Evolutionary conservation across 441 rosid species (phyloP).

Genomic region (Gossypium davidsonii): DNA sequence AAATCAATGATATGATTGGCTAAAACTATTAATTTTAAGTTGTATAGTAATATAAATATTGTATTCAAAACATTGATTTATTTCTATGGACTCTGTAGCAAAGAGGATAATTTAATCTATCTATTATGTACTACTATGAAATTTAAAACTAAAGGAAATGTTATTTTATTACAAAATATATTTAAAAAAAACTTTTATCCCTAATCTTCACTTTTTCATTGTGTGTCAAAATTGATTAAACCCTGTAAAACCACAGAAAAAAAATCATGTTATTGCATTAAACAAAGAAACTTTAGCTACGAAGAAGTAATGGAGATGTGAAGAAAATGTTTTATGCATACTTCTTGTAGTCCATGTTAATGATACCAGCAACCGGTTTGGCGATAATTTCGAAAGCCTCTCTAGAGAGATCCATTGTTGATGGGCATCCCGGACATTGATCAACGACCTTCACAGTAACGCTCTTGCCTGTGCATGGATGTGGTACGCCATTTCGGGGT

Average conservation of each 20-base stretch:
- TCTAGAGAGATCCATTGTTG: slow-evolving; percentile 2
- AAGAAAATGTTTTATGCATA: not conserved
- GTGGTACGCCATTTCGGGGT: slow-evolving; percentile 15
- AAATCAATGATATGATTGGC: too few species aligned
- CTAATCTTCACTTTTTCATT: not conserved
- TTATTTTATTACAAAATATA: not conserved
- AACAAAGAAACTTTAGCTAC: not conserved
- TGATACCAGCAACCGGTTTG: too few species aligned
- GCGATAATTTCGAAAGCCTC: too few species aligned
- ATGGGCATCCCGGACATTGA: slow-evolving; percentile 11
- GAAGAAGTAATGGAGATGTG: not conserved
- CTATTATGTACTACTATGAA: not conserved
- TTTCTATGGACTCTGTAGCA: too few species aligned
- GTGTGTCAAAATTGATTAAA: not conserved
- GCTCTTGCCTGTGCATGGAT: slow-evolving; percentile 22
- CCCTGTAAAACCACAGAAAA: not conserved
- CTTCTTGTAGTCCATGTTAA: too few species aligned
- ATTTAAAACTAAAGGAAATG: not conserved
- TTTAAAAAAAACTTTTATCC: not conserved
- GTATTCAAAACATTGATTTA: too few species aligned
- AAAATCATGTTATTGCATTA: not conserved
- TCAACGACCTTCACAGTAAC: slow-evolving; percentile 22
- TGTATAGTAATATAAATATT: too few species aligned
- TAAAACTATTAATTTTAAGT: too few species aligned
- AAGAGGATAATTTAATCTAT: not conserved